Conservation (phyloP, 2,329 filamentous ascomycete genomes). For the Pyrenophora tritici-repentis region DNA sequence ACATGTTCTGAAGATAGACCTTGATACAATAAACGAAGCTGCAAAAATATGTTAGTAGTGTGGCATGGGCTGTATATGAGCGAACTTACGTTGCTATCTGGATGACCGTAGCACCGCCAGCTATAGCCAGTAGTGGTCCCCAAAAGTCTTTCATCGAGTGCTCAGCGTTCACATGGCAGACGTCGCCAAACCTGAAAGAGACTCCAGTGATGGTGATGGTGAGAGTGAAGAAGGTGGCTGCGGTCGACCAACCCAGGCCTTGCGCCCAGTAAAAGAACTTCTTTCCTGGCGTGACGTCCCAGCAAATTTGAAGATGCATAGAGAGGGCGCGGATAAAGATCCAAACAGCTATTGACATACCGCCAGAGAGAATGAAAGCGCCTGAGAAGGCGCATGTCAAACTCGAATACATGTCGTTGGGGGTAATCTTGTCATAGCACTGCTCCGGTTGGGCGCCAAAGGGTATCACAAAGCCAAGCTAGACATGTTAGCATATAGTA, state of each 20-base stretch:
- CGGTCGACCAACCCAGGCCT: conserved; percentile 81
- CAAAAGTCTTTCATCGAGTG: conserved; percentile 85
- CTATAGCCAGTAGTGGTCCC: conserved; percentile 83
- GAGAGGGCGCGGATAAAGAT: conserved; percentile 87
- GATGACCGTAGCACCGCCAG: conserved; percentile 74
- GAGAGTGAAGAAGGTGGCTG: conserved; percentile 73
- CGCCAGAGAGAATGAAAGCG: conserved; percentile 81
- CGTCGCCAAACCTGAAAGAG: conserved; percentile 88
- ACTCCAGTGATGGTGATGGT: conserved; percentile 86
- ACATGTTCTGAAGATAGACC: conserved; percentile 84
- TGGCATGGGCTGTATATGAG: conserved; percentile 1
- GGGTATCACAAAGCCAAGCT: conserved; percentile 91
- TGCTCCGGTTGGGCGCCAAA: conserved; percentile 77
- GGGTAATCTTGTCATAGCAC: conserved; percentile 89
- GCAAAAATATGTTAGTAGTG: conserved; percentile 15
- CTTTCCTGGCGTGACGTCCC: conserved; percentile 87
- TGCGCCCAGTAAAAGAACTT: conserved; percentile 89
- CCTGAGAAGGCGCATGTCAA: conserved; percentile 87
- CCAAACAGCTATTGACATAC: conserved; percentile 85
- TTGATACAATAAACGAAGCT: conserved; percentile 82
- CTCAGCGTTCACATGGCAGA: conserved; percentile 92
- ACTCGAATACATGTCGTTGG: conserved; percentile 85
- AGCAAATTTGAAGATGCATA: conserved; percentile 96
- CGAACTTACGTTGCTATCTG: conserved; percentile 78
- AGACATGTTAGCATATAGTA: conserved; percentile 10